Base-by-base conservation (phyloP, 2,329 filamentous ascomycete genomes). In the Colletotrichum tabaci region DNA sequence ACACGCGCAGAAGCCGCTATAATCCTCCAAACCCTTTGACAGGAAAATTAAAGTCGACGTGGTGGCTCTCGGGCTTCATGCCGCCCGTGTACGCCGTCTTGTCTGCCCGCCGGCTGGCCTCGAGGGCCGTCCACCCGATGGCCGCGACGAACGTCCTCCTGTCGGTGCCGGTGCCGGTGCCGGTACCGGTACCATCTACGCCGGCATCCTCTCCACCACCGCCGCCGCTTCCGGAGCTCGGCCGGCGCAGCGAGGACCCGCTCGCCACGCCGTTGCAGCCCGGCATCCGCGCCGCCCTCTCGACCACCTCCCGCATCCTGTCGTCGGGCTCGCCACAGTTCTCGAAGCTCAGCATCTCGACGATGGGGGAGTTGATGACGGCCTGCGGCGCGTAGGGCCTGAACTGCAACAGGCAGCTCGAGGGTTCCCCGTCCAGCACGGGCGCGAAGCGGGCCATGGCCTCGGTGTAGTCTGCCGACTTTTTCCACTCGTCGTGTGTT, bases 261-360 rank as follows among this genome's bases (percentile, higher is more conserved):
- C 75, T 74, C 52, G 77, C 74, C 15, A 74, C 74, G 26, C 77
- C 76, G 42, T 76, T 78, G 67, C 76, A 78, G 12, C 77, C 77
- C 16, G 67, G 67, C 16, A 76, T 52, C 63, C 53, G 52, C 26
- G 67, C 74, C 44, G 74, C 75, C n/a, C 72, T 71, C 57, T 75
- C 72, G 10, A 78, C 66, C 18, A 71, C 9, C 46, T 73, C 73
- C 15, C 74, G 75, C 66, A 78, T 73, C 35, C 66, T 69, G 9
- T 76, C 74, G 79, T 86, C 77, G 82, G 84, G 38, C 66, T 77
- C 49, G 79, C 82, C 49, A 74, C 76, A 65, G 82, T 86, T 60
- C 79, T 87, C 63, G 80, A 85, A 66, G 81, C 86, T 69, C 77
- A 85, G 47, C 80, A 85, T 49, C 79, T 88, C 50, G 26, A 79